Percentiles rank a stretch among this genome's conserved stretches.
Conservation (phyloP, 768 basidiomycete species). For the Daedaleopsis nitida region DNA sequence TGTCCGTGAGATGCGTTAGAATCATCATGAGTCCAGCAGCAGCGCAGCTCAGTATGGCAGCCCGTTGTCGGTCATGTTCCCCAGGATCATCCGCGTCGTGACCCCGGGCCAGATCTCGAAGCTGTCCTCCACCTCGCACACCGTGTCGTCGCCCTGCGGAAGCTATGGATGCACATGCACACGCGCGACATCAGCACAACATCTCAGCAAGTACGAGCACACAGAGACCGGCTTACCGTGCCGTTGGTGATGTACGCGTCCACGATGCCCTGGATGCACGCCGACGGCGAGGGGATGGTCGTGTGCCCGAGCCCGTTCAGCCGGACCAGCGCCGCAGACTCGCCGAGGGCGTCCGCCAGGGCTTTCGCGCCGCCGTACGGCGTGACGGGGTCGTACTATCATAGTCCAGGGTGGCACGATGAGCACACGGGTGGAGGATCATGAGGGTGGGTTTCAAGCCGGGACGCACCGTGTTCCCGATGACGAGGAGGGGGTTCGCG, state of each 20-base stretch:
- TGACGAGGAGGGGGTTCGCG: conserved; percentile 11
- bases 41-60: too few species aligned
- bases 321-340: neutral
- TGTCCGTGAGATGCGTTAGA: neutral
- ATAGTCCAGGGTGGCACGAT: too few species aligned
- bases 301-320: neutral
- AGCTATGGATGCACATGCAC: too few species aligned
- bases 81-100: neutral
- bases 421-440: too few species aligned
- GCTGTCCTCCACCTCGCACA: conserved; percentile 6
- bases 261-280: neutral
- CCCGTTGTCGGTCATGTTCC: too few species aligned
- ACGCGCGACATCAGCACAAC: too few species aligned
- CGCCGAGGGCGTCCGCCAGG: neutral
- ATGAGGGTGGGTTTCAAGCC: neutral
- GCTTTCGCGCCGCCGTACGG: neutral
- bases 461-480: conserved; percentile 12
- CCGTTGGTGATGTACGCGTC: conserved; percentile 2
- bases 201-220: too few species aligned
- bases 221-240: neutral
- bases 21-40: neutral
- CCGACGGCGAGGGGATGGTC: neutral
- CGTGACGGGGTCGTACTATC: neutral
- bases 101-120: conserved; percentile 10
- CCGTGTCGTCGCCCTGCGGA: neutral